A percentile compares a stretch with the other conserved stretches of the same genome.
Conservation (phyloP, 2,329 filamentous ascomycete genomes). For the Arachnomyces sp. region DNA sequence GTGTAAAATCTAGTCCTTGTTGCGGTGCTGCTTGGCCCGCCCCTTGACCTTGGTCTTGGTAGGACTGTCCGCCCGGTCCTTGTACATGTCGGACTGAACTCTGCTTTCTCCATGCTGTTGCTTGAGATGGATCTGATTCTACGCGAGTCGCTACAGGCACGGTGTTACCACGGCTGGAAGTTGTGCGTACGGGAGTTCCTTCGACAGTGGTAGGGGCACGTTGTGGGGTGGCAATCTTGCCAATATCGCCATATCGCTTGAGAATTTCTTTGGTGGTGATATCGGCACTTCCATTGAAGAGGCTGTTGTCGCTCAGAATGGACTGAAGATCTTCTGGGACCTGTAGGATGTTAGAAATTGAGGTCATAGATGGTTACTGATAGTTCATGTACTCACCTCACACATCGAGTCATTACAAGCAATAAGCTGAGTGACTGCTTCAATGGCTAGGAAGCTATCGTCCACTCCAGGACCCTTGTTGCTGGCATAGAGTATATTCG, state of each 20-base stretch:
- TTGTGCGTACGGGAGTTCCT: conserved; percentile 44
- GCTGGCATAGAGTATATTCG: conserved; percentile 78
- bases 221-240: conserved; percentile 54
- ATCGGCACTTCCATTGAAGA: conserved; percentile 76
- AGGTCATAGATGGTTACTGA: not conserved
- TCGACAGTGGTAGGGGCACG: conserved; percentile 46
- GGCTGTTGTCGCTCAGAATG: conserved; percentile 71
- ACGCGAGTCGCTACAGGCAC: conserved; percentile 55
- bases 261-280: conserved; percentile 96
- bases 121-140: conserved; percentile 74
- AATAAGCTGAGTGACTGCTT: conserved; percentile 85
- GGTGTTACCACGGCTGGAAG: conserved; percentile 32
- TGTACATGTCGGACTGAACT: conserved; percentile 70
- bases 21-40: conserved; percentile 18
- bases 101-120: conserved; percentile 68
- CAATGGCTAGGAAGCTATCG: conserved; percentile 88
- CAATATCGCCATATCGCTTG: conserved; percentile 82
- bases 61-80: conserved; percentile 32
- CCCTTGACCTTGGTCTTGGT: conserved; percentile 19
- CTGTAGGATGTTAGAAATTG: conserved; percentile 39
- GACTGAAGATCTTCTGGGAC: conserved; percentile 87
- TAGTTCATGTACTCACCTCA: conserved; percentile 60
- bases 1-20: not conserved
- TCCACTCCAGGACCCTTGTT: conserved; percentile 64
- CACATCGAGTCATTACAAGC: conserved; percentile 94